Evolutionary conservation across 2,329 filamentous ascomycete genomes (phyloP).

Genomic region (Capronia americana): DNA sequence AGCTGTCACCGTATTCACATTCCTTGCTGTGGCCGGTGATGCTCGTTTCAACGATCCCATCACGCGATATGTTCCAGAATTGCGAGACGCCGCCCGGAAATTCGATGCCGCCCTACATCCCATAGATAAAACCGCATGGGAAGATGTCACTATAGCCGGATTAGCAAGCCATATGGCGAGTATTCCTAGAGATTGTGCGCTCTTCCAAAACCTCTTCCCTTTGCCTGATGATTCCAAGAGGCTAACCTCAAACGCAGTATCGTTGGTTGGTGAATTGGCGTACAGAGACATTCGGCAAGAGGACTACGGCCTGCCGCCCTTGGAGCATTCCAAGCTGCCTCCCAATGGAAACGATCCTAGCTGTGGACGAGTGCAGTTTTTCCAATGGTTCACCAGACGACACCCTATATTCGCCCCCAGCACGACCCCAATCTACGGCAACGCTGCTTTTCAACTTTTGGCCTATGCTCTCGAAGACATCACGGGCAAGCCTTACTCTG

Average conservation of each 20-base stretch:
- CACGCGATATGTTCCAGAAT: slow-evolving; percentile 50
- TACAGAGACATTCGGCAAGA: too few relatives aligned
- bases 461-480: slow-evolving; percentile 55
- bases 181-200: slow-evolving; percentile 7
- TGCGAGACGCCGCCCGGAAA: slow-evolving; percentile 36
- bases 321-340: too few relatives aligned
- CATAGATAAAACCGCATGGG: slow-evolving; percentile 49
- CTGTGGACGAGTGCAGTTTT: slow-evolving; percentile 26
- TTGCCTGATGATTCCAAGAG: too few relatives aligned
- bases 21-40: slow-evolving; percentile 47
- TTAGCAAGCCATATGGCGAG: slow-evolving; percentile 53
- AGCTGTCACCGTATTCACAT: slow-evolving; percentile 47
- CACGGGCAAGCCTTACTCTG: slow-evolving; percentile 42
- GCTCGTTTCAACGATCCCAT: slow-evolving; percentile 48
- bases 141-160: slow-evolving; percentile 55
- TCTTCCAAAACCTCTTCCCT: too few relatives aligned
- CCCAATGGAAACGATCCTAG: not conserved
- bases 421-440: slow-evolving; percentile 57
- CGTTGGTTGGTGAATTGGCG: too few relatives aligned
- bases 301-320: too few relatives aligned
- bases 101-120: slow-evolving; percentile 1
- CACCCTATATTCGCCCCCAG: slow-evolving; percentile 4
- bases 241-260: too few relatives aligned
- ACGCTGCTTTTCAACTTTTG: slow-evolving; percentile 55
- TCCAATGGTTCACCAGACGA: slow-evolving; percentile 3